Base-by-base conservation (phyloP, 495 filamentous ascomycete species). In the Penicillium egyptiacum region DNA sequence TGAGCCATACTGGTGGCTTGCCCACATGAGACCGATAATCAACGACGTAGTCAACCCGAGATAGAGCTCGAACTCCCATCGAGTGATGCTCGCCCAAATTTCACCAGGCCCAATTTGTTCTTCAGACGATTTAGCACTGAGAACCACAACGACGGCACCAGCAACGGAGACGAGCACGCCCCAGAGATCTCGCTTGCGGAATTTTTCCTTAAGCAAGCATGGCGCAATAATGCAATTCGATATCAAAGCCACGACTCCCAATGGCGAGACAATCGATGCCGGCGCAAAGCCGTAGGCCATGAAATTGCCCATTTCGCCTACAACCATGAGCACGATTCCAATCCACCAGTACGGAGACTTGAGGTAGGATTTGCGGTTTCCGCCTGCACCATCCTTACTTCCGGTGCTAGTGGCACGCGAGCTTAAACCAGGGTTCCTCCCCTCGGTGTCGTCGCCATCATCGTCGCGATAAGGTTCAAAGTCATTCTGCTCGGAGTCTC, bases 251-350 rank as follows among this genome's bases (percentile, higher is more conserved):
- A 98, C 94, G 20, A 98, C 94, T 10, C 94, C 94, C 14, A 98
- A 77, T 1, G 94, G 94, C 16, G 90, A 94, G n/a, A 98, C 94
- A 58, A 98, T 96, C 12, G 93, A 97, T 3, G 94, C 94, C 17
- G 94, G 92, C n/a, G 94, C 94, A 68, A 98, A 98, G 11, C 94
- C 94, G 68, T 98, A 98, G 4, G 94, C 94, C 53, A 98, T 79
- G 70, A 98, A 98, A 70, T 98, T 98, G 20, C 94, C 94, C 56
- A 86, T 85, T 75, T 98, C 94, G 14, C 94, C 94, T n/a, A 95
- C 72, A 6, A 83, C 88, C 86, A 98, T 98, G 52, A 98, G 79
- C 4, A 90, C 77, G 51, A 97, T 91, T 10, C 94, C 94, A 48
- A 82, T 74, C 94, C 94, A 98, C 94, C 94, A 98, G 63, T 93